Evolutionary conservation across 108 stramenopile genomes (phyloP), one percentile per base, ranked within the genome.

Genomic region (Cylindrotheca closterium): DNA sequence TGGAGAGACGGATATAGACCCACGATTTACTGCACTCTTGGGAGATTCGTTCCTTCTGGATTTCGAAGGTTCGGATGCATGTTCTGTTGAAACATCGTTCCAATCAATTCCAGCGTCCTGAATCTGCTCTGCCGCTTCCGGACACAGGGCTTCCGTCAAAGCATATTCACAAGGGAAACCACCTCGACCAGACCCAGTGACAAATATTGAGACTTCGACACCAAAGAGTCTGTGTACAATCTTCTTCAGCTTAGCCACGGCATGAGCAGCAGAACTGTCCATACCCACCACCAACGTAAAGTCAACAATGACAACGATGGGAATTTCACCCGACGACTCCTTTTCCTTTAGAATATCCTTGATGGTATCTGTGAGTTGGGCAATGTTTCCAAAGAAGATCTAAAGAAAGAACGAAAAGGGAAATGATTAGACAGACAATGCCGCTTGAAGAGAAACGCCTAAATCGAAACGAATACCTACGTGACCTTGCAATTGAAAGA

Each of bases 231-330:
- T 68, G 19, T 73, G 76, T 4, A 91, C 73, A 18, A 68, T 62
- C 18, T 65, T 55, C 51, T 88, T 84, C 32, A 91, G 65, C 46
- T 91, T 91, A 28, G 71, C 74, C 34, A 91, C 72, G 19, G 87
- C 70, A 55, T 88, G 87, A 27, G 87, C 90, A 10, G 86, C 85
- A 2, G 81, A 83, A n/a, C 83, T 83, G 58, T 93, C 88, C 50
- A 93, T 79, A 42, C 88, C 88, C 0, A 81, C 62, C 10, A 93
- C 91, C 15, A 79, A 51, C 0, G 81, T 73, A 63, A 93, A 89
- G 54, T 89, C 86, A 25, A 93, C 60, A 47, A 93, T 89, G 28
- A 89, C 82, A 22, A 88, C 75, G 28, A 77, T 55, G 1, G 81
- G 80, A 25, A 69, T 45, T 28, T 77, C 73, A 15, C 60, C 73